Conservation (phyloP, 2,329 filamentous ascomycete genomes). For the Anisogramma anomala region DNA sequence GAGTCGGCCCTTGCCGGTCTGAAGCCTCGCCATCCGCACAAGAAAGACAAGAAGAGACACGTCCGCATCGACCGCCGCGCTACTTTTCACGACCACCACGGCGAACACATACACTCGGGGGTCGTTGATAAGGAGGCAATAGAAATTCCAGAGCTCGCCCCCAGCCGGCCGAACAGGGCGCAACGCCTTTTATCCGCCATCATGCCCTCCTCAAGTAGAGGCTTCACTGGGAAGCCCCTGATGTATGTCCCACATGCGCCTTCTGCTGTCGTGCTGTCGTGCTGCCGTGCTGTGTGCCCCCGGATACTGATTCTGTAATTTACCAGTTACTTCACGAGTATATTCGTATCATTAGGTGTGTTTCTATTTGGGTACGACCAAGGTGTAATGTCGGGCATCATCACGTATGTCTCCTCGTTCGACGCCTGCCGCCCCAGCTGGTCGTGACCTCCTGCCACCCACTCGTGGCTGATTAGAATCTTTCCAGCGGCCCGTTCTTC, state of each 20-base stretch:
- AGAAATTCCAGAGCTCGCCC: constrained; percentile 58
- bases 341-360: constrained; percentile 76
- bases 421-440: neutral
- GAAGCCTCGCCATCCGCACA: constrained; percentile 30
- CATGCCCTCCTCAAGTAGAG: constrained; percentile 77
- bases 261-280: neutral
- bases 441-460: constrained; percentile 17
- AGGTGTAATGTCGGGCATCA: constrained; percentile 72
- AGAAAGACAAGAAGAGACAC: constrained; percentile 44
- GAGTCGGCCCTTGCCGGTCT: constrained; percentile 44
- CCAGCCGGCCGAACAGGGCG: constrained; percentile 50
- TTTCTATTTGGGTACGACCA: constrained; percentile 87
- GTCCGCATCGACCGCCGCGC: constrained; percentile 50
- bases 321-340: constrained; percentile 80
- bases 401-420: constrained; percentile 39
- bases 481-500: constrained; percentile 68
- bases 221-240: constrained; percentile 89
- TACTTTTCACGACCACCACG: constrained; percentile 12
- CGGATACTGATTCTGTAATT: constrained; percentile 1
- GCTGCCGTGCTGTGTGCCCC: too few relatives aligned
- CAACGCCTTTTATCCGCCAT: constrained; percentile 66
- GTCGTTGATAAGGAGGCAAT: constrained; percentile 64
- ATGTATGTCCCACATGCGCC: constrained; percentile 46
- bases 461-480: neutral
- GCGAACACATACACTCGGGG: constrained; percentile 28